Evolutionary conservation across 495 filamentous ascomycete species (phyloP).

Genomic region (Daldinia childiae): DNA sequence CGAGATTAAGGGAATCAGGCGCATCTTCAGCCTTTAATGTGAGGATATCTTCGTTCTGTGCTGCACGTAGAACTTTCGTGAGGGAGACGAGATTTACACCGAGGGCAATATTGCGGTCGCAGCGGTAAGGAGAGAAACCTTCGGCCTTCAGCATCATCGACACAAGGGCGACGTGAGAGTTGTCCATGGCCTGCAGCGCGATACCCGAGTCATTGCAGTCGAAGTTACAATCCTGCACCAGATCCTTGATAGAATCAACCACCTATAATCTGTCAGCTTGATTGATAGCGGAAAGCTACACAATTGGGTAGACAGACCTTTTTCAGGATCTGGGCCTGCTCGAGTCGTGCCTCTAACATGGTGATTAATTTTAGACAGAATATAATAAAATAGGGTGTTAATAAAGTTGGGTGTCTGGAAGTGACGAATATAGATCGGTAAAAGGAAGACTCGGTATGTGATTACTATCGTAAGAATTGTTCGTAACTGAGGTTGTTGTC

Average conservation of each 20-base stretch:
- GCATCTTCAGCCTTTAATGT: slow-evolving; percentile 98
- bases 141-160: slow-evolving; percentile 98
- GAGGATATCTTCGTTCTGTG: slow-evolving; percentile 93
- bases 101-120: slow-evolving; percentile 98
- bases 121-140: slow-evolving; percentile 95
- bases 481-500: slow-evolving; percentile 16
- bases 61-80: slow-evolving; percentile 95
- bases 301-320: slow-evolving; percentile 68
- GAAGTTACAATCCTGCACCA: slow-evolving; percentile 99
- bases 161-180: slow-evolving; percentile 98
- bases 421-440: not conserved
- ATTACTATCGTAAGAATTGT: not conserved
- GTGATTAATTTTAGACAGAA: slow-evolving; percentile 26
- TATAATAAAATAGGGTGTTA: not conserved
- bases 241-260: slow-evolving; percentile 98
- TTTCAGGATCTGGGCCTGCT: slow-evolving; percentile 94
- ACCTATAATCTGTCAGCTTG: slow-evolving; percentile 64
- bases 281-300: not conserved
- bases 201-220: slow-evolving; percentile 99
- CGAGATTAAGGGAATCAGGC: slow-evolving; percentile 92
- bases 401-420: not conserved
- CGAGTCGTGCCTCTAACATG: slow-evolving; percentile 95
- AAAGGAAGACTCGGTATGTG: slow-evolving; percentile 2
- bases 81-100: slow-evolving; percentile 96
- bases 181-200: slow-evolving; percentile 99